A percentile compares a stretch with the other conserved stretches of the same genome.
Conservation (phyloP, 306 rosid genomes). For the Boehmeria nivea region DNA sequence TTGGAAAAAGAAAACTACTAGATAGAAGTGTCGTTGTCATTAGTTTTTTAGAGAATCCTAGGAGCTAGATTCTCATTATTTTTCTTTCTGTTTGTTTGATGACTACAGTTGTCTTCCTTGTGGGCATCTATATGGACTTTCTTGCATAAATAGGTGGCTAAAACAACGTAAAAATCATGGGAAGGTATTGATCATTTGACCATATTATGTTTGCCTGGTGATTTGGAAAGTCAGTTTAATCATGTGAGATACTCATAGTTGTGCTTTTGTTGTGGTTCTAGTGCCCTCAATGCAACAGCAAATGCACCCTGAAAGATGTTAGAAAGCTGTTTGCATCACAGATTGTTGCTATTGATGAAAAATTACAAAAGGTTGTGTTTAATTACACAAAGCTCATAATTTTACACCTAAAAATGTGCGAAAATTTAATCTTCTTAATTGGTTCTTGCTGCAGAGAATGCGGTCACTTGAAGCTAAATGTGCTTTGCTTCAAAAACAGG, state of each 20-base stretch:
- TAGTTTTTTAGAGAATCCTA: no score
- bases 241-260: not conserved
- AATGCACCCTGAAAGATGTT: conserved; percentile 64
- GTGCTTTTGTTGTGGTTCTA: conserved; percentile 6
- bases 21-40: no score
- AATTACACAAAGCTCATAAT: no score
- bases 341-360: conserved; percentile 57
- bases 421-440: no score
- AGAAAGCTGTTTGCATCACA: conserved; percentile 65
- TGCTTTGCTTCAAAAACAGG: conserved; percentile 61
- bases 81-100: not conserved
- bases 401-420: no score
- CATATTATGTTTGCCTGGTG: not conserved
- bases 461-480: conserved; percentile 60
- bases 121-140: conserved; percentile 84
- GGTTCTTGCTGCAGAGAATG: conserved; percentile 44
- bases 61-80: no score
- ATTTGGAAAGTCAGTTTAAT: not conserved
- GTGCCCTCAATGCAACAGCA: conserved; percentile 90
- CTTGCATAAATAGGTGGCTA: conserved; percentile 76
- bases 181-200: conserved; percentile 40
- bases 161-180: conserved; percentile 41
- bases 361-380: conserved; percentile 42
- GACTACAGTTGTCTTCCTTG: conserved; percentile 87
- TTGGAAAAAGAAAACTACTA: no score